phyloP scores from a whole-genome alignment of 345 rosid species.

The Heritiera fomes region DNA sequence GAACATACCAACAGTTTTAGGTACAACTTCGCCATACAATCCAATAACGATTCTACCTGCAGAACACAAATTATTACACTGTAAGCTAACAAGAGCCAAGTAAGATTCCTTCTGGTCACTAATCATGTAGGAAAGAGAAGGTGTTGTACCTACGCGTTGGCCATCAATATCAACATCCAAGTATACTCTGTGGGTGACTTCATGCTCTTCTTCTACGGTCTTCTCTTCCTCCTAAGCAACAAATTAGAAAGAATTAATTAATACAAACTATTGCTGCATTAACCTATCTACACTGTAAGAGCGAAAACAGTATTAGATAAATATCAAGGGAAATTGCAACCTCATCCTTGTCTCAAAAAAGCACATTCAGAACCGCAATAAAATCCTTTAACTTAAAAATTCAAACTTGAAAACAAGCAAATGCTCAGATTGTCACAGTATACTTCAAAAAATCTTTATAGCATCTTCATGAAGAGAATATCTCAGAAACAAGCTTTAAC shows the following conservation, averaged over 20 bases:
- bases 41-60: conserved; percentile 98
- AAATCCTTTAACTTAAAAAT: not conserved
- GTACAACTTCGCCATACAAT: conserved; percentile 82
- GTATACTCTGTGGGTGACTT: conserved; percentile 89
- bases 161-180: conserved; percentile 93
- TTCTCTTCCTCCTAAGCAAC: conserved; percentile 56
- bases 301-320: not conserved
- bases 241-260: conserved; percentile 9
- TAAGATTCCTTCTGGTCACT: not conserved
- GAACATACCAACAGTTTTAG: conserved; percentile 87
- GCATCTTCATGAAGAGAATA: not conserved
- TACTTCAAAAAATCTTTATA: not conserved
- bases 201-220: conserved; percentile 49
- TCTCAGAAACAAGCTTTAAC: not conserved
- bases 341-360: not conserved
- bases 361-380: not conserved
- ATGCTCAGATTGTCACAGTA: not conserved
- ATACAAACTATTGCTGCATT: not conserved
- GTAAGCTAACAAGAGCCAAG: not conserved
- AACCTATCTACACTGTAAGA: not conserved
- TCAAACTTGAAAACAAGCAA: not conserved
- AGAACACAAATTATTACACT: conserved; percentile 15
- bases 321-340: not conserved
- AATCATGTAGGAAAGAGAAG: not conserved
- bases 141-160: conserved; percentile 72